phyloP scores from a whole-genome alignment of 169 alveolate genomes.

The Neospora caninum region DNA sequence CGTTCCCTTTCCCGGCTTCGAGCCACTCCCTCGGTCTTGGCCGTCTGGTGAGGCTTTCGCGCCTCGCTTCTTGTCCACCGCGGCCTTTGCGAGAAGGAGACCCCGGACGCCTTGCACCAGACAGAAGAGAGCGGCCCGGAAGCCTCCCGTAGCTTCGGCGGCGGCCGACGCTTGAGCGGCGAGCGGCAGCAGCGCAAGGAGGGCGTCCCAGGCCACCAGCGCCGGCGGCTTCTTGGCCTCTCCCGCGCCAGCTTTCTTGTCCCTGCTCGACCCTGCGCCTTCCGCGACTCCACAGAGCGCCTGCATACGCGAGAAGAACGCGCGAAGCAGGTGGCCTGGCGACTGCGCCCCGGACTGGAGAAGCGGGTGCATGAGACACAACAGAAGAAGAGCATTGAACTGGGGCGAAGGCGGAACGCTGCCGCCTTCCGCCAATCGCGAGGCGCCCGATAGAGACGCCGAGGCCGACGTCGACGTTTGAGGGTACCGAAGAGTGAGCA shows the following conservation, averaged over 20 bases:
- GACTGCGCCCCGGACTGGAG: not conserved
- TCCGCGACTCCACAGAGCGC: not conserved
- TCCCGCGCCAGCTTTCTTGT: not conserved
- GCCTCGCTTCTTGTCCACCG: not conserved
- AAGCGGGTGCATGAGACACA: conserved; percentile 52
- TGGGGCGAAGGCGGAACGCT: conserved; percentile 4
- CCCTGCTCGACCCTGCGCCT: not conserved
- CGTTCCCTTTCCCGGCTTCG: not conserved
- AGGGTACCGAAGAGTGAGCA: conserved; percentile 33
- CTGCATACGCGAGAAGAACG: not conserved
- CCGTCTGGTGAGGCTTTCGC: not conserved
- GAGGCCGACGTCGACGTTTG: not conserved
- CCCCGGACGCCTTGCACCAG: not conserved
- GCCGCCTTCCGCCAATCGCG: not conserved
- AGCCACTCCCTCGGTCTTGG: not conserved
- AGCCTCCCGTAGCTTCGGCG: conserved; percentile 5
- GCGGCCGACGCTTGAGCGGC: not conserved
- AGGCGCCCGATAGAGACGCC: not conserved
- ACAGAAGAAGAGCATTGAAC: conserved; percentile 56
- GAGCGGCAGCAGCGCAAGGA: not conserved
- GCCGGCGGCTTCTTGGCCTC: not conserved
- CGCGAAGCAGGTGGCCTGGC: not conserved
- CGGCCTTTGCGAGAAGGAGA: not conserved
- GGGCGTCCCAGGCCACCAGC: conserved; percentile 5
- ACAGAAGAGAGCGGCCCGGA: not conserved